Conservation (phyloP, 2,329 filamentous ascomycete species). For the Penicillium sp. region DNA sequence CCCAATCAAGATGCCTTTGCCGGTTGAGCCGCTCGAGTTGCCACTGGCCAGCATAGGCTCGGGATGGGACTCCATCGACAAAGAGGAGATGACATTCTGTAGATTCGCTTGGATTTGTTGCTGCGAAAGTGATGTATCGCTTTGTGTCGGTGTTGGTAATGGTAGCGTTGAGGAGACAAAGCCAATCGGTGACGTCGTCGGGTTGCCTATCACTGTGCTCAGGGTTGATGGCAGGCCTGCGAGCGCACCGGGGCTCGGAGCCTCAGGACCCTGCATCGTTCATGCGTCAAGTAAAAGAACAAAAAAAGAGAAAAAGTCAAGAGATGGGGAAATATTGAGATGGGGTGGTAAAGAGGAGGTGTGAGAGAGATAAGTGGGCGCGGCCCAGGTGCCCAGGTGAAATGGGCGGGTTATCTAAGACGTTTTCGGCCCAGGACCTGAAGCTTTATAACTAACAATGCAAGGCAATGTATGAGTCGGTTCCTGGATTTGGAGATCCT, state of each 20-base stretch:
- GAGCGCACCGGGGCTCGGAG: conserved; percentile 36
- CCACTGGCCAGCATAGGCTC: conserved; percentile 31
- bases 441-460: neutral
- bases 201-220: conserved; percentile 29
- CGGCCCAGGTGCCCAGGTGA: neutral
- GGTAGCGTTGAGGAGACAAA: conserved; percentile 5
- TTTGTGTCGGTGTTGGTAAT: conserved; percentile 12
- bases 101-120: conserved; percentile 30
- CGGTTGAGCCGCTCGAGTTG: conserved; percentile 53
- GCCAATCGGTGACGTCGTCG: conserved; percentile 27
- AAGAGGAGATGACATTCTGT: conserved; percentile 37
- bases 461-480: conserved; percentile 3
- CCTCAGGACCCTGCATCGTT: conserved; percentile 41
- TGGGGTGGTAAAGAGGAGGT: conserved; percentile 1
- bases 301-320: neutral
- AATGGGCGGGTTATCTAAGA: conserved; percentile 23
- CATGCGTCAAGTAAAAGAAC: conserved; percentile 25
- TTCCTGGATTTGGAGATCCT: neutral
- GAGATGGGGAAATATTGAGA: neutral
- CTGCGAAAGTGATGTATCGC: conserved; percentile 13
- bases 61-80: conserved; percentile 23
- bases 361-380: conserved; percentile 14
- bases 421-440: conserved; percentile 21
- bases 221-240: conserved; percentile 34
- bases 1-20: conserved; percentile 86